Evolutionary conservation across 129 eudicot genomes (phyloP), one percentile per base, ranked within the genome.

Genomic region (Ambrosia artemisiifolia): DNA sequence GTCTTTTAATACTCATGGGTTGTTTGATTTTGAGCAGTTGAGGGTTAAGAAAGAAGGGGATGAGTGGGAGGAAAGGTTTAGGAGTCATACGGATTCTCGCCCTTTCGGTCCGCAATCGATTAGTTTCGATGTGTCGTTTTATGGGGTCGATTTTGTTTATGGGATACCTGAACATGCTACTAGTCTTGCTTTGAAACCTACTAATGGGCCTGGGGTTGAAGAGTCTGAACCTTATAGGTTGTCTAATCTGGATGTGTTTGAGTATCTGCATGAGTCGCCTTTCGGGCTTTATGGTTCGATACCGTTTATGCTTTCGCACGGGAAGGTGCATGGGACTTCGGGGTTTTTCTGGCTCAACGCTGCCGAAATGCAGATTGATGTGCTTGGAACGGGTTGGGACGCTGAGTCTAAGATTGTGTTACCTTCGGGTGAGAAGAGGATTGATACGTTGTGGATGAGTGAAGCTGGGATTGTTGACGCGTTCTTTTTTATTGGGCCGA

Each of bases 361-460:
- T 50, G 99, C 99, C 30, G 99, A 95, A 65, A 95, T 95, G 99
- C 99, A 95, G 91, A 95, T 95, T 74, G 99, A 95, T 82, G 97
- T 95, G 57, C 83, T 95, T 38, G 93, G 91, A n/a, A 70, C 83
- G 2, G 97, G 96, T 28, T 95, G n/a, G n/a, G n/a, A n/a, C n/a
- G n/a, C 84, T 30, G 89, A 84, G 65, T 74, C 84, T 0, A 70
- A 78, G 11, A 75, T 88, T 13, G 13, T 61, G 64, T 65, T 94
- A 62, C 97, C 91, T 50, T 87, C 86, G 6, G 91, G 79, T 56
- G 84, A 88, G 63, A 79, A 82, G 63, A 81, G 97, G 78, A 81
- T 95, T 8, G 99, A 95, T 71, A 95, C 97, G 0, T 77, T 95
- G 63, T 95, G 99, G 99, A 95, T 95, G 97, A 80, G 86, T 70